phyloP scores from a whole-genome alignment of 2,329 filamentous ascomycete species.

The Stylonectria norvegica region DNA sequence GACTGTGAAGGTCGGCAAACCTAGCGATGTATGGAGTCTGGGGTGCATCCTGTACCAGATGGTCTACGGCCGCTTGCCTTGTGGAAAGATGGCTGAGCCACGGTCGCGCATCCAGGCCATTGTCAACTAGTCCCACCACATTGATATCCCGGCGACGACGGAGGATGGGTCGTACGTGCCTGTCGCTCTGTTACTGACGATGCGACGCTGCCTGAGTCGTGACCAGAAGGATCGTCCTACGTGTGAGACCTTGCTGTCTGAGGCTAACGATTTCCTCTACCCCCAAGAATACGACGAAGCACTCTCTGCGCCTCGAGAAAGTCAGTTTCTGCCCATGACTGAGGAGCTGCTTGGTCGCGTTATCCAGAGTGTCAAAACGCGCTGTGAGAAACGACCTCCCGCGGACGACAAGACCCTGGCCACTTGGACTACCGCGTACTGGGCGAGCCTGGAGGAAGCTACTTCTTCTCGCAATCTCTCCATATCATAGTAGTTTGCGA shows the following conservation, averaged over 20 bases:
- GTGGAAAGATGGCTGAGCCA: slow-evolving; percentile 85
- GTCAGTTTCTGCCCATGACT: slow-evolving; percentile 56
- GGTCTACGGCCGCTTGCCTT: slow-evolving; percentile 95
- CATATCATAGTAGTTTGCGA: slow-evolving; percentile 47
- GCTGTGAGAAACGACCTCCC: slow-evolving; percentile 57
- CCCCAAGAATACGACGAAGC: slow-evolving; percentile 55
- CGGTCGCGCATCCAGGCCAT: slow-evolving; percentile 85
- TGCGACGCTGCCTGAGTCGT: slow-evolving; percentile 60
- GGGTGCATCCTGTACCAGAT: slow-evolving; percentile 99
- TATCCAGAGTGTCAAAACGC: slow-evolving; percentile 58
- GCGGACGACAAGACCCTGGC: slow-evolving; percentile 54
- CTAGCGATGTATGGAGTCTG: slow-evolving; percentile 92
- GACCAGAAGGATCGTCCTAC: slow-evolving; percentile 62
- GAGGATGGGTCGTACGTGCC: slow-evolving; percentile 63
- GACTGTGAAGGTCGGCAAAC: slow-evolving; percentile 92
- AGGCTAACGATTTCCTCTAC: slow-evolving; percentile 61
- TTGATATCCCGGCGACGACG: slow-evolving; percentile 68
- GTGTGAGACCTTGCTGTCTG: slow-evolving; percentile 57
- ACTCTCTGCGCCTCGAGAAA: no score
- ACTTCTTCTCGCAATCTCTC: slow-evolving; percentile 27
- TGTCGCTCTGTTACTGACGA: slow-evolving; percentile 54
- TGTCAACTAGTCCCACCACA: slow-evolving; percentile 70
- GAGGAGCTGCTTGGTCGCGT: slow-evolving; percentile 61
- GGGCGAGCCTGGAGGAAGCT: slow-evolving; percentile 55
- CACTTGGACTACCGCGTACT: slow-evolving; percentile 60